Conservation (phyloP, 345 rosid species). For the Firmiana major region DNA sequence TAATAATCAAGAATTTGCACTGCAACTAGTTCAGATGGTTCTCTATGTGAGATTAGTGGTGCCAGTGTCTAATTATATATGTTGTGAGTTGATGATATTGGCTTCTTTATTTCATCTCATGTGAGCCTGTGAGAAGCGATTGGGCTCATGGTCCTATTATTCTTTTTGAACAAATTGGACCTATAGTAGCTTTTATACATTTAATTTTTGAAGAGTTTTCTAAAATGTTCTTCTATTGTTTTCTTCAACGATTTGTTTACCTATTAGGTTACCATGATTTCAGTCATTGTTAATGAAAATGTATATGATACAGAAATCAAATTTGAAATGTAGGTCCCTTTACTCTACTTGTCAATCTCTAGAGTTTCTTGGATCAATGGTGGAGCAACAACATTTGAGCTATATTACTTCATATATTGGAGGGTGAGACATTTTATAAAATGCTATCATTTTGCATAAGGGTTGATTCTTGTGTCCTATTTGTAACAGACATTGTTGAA, state of each 20-base stretch:
- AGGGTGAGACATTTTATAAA: slow-evolving; percentile 51
- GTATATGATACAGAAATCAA: slow-evolving; percentile 5
- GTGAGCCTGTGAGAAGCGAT: slow-evolving; percentile 86
- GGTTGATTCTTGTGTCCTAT: slow-evolving; percentile 1
- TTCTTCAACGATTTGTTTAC: not conserved
- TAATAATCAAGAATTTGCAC: slow-evolving; percentile 8
- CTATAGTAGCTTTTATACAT: slow-evolving; percentile 60
- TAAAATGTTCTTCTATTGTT: not conserved
- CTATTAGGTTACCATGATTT: not conserved
- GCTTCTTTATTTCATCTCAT: slow-evolving; percentile 70
- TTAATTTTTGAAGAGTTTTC: not conserved
- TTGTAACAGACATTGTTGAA: slow-evolving; percentile 4
- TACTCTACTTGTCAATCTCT: slow-evolving; percentile 72
- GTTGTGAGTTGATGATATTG: slow-evolving; percentile 70
- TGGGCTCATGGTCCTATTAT: slow-evolving; percentile 87
- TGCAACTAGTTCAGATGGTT: slow-evolving; percentile 71
- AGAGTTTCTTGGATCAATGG: slow-evolving; percentile 84
- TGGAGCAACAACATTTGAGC: slow-evolving; percentile 89
- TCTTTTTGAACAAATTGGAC: slow-evolving; percentile 82
- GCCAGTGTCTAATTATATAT: slow-evolving; percentile 54
- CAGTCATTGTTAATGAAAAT: not conserved
- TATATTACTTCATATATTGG: slow-evolving; percentile 70
- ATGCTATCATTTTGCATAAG: not conserved
- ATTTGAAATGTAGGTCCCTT: slow-evolving; percentile 51
- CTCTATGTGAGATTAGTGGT: slow-evolving; percentile 62